Conservation (phyloP, 1,139 yeast species). For the Debaryomyces coudertii region DNA sequence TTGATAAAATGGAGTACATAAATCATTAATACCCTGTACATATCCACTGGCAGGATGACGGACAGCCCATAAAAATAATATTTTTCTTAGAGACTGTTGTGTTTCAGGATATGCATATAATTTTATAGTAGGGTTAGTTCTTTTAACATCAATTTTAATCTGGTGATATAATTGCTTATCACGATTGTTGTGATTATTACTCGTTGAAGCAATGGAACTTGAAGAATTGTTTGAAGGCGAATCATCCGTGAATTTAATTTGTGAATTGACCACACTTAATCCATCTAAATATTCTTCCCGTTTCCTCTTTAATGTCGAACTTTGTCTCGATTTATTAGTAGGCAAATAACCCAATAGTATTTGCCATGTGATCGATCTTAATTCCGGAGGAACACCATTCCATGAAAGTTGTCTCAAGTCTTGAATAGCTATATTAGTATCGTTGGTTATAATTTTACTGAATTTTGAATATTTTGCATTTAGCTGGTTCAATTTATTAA, state of each 20-base stretch:
- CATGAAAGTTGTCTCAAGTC: constrained; percentile 82
- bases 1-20: constrained; percentile 92
- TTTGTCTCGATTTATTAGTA: constrained; percentile 76
- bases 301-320: constrained; percentile 69
- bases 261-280: constrained; percentile 31
- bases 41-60: constrained; percentile 98
- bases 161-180: constrained; percentile 94
- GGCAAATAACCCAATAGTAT: constrained; percentile 87
- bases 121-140: constrained; percentile 86
- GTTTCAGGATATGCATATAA: constrained; percentile 71
- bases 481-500: constrained; percentile 59
- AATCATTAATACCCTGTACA: constrained; percentile 98
- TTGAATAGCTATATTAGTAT: constrained; percentile 57
- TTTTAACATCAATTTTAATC: constrained; percentile 90
- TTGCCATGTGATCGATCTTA: constrained; percentile 90
- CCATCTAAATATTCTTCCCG: constrained; percentile 87
- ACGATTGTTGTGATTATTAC: constrained; percentile 37
- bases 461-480: constrained; percentile 69
- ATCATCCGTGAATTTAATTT: constrained; percentile 54
- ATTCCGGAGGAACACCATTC: constrained; percentile 88
- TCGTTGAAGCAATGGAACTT: constrained; percentile 26
- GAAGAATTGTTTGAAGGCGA: constrained; percentile 18
- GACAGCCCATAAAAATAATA: constrained; percentile 92
- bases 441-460: constrained; percentile 60
- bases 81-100: constrained; percentile 77